Base-by-base conservation (phyloP, 2,329 filamentous ascomycete genomes). In the Cordyceps javanica region DNA sequence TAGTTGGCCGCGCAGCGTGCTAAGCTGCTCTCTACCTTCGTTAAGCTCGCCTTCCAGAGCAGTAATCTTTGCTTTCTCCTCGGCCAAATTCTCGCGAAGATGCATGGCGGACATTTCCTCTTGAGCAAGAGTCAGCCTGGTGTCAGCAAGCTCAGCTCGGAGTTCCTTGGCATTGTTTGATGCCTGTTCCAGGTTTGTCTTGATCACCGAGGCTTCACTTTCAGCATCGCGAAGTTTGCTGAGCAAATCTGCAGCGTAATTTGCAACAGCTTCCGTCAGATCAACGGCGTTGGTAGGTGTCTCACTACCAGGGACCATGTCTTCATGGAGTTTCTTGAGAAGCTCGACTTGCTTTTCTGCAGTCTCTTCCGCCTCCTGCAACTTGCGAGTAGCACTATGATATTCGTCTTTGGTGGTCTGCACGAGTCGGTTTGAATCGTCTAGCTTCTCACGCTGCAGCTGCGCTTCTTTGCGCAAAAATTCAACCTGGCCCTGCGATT, bases 11-110 rank as follows among this genome's bases (percentile, higher is more conserved):
- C 89, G 83, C 23, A 96, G 75, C 28, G 81, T 77, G 58, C 80
- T 82, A 23, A 96, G 78, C 64, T 94, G 87, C 14, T 80, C 75
- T 39, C 89, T 85, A 60, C 88, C 84, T 57, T 89, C 84, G 2
- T 80, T 77, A 3, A 85, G 69, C 64, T 87, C 82, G 28, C 66
- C 69, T 64, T 86, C 82, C 0, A 87, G 70, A 2, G 80, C 77
- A n/a, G 67, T 60, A 2, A 77, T 76, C 64, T 77, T 81, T 16
- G 82, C 81, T 65, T 78, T 77, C 62, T 83, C 80, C 55, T 78
- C 77, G 0, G 77, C 72, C 9, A 85, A 64, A 1, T 68, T 72
- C 60, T 89, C 82, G 39, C 76, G 78, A 10, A 87, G 70, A 54
- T 79, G 78, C 41, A 77, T 73, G 0, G 76, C 68, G 23, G 77